Percentiles rank a stretch among this genome's conserved stretches.
Evolutionary conservation across 495 filamentous ascomycete species (phyloP).

Genomic region (Daldinia decipiens): DNA sequence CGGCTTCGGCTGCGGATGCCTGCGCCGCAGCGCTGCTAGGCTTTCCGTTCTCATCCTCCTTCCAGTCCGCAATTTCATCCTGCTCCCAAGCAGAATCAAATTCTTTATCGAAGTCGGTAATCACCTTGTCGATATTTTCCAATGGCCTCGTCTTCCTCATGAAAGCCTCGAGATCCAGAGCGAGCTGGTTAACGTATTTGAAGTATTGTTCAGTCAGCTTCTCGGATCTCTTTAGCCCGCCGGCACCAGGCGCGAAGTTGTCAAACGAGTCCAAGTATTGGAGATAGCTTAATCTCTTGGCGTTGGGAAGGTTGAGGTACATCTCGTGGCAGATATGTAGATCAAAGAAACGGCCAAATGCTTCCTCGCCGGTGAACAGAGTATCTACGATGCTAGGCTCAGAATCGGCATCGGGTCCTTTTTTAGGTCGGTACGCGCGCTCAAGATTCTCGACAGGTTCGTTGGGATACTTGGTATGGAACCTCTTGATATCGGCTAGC

Average conservation of each 20-base stretch:
- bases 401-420: slow-evolving; percentile 64
- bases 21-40: slow-evolving; percentile 49
- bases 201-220: slow-evolving; percentile 94
- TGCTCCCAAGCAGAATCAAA: slow-evolving; percentile 86
- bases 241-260: slow-evolving; percentile 76
- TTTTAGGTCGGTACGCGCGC: slow-evolving; percentile 82
- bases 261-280: slow-evolving; percentile 94
- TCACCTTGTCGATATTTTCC: slow-evolving; percentile 82
- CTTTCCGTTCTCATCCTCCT: slow-evolving; percentile 61
- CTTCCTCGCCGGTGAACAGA: slow-evolving; percentile 96
- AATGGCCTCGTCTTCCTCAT: slow-evolving; percentile 82
- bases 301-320: slow-evolving; percentile 86
- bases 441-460: slow-evolving; percentile 96
- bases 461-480: slow-evolving; percentile 90
- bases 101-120: slow-evolving; percentile 77
- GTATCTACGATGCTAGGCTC: slow-evolving; percentile 82
- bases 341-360: slow-evolving; percentile 90
- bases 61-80: slow-evolving; percentile 84
- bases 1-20: slow-evolving; percentile 71
- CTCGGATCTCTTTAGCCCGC: slow-evolving; percentile 76
- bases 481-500: slow-evolving; percentile 79
- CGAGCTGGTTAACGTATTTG: slow-evolving; percentile 81
- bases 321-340: slow-evolving; percentile 83
- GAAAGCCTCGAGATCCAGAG: slow-evolving; percentile 85
- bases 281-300: slow-evolving; percentile 85